Evolutionary conservation across 768 basidiomycete genomes (phyloP).

Genomic region (Auricularia auricula-judae): DNA sequence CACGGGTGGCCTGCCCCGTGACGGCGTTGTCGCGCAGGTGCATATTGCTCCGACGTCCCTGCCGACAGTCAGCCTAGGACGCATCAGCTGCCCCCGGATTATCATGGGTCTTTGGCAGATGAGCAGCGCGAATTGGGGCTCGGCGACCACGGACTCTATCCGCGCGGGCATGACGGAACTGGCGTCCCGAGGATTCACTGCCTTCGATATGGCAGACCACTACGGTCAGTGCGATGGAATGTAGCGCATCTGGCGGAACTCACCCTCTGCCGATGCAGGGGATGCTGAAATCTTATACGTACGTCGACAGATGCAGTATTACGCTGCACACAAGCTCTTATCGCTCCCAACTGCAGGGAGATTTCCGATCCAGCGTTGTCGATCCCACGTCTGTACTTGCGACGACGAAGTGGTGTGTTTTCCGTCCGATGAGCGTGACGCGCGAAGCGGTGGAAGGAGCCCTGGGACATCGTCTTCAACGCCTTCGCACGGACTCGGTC

Average conservation of each 20-base stretch:
- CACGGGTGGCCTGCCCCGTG: too few relatives aligned
- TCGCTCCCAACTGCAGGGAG: conserved; percentile 37
- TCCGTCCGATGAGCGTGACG: conserved; percentile 40
- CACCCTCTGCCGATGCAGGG: too few relatives aligned
- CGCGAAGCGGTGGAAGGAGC: conserved; percentile 48
- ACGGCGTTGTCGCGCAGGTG: too few relatives aligned
- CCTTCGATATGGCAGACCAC: conserved; percentile 4
- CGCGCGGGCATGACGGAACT: neutral
- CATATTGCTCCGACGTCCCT: neutral
- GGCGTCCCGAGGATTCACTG: neutral
- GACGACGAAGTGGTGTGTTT: conserved; percentile 83
- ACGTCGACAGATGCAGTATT: neutral
- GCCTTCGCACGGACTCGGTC: conserved; percentile 47
- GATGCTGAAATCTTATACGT: conserved; percentile 2
- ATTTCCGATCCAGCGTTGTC: conserved; percentile 41
- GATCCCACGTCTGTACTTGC: conserved; percentile 40
- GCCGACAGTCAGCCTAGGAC: conserved; percentile 2
- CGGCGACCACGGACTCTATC: neutral
- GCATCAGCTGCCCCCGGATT: conserved; percentile 3
- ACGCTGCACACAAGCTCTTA: too few relatives aligned
- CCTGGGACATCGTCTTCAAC: conserved; percentile 57
- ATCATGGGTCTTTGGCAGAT: conserved; percentile 9
- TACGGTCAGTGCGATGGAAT: neutral
- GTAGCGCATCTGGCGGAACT: too few relatives aligned
- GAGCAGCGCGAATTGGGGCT: conserved; percentile 8